Evolutionary conservation across 2,329 filamentous ascomycete genomes (phyloP), one percentile per base, ranked within the genome.

Genomic region (Aplosporella prunicola): DNA sequence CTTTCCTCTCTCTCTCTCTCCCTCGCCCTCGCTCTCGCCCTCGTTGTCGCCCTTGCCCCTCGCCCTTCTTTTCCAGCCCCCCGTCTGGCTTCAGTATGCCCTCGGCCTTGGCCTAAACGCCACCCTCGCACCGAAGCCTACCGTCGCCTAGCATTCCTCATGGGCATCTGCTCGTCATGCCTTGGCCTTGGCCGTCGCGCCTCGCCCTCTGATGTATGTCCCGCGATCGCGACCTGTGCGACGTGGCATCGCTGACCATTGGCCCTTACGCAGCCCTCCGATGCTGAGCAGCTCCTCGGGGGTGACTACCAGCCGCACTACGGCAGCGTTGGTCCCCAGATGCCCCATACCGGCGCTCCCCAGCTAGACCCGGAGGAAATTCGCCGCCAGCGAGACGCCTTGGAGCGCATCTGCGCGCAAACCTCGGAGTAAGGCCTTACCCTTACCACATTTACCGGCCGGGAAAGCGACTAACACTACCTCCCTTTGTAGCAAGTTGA

Each of bases 111-210:
- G 9, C 9, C 9, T 9, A 25, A 25, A 9, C 9, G 23, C 23
- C n/a, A 9, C 23, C 9, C 9, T 9, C 23, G 23, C 23, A 25
- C 23, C n/a, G 23, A 9, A 9, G n/a, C n/a, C n/a, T n/a, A n/a
- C n/a, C n/a, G n/a, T n/a, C n/a, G n/a, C n/a, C 22, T 24, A 18
- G 13, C 39, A 41, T 41, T 41, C 39, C 39, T 25, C 10, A 68
- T 69, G 66, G 66, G 65, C 45, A 56, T 65, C 51, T 69, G 66
- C 54, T 55, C 60, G 35, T 69, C 66, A 35, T 69, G 66, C 50
- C 61, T 69, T 35, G 64, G 64, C 47, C 54, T 58, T 31, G 56
- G 58, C 41, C 60, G 63, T 45, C 57, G 57, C 49, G 48, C 61
- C 47, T 64, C 64, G 38, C 58, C 62, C 42, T 51, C 56, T 35